phyloP scores from a whole-genome alignment of 1,139 yeast species.

The Pichia sp. region DNA sequence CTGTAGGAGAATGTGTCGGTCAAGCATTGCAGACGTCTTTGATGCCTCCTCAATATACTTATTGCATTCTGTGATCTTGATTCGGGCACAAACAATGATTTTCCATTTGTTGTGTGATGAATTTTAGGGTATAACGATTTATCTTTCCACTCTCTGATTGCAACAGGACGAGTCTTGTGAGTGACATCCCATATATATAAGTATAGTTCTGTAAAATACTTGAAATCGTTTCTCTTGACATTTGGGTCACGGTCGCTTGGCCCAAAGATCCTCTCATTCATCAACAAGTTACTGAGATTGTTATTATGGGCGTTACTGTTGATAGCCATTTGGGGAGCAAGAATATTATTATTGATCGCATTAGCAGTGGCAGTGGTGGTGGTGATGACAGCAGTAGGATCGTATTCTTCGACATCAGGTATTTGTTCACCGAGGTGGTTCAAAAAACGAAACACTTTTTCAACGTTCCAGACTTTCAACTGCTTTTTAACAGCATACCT shows the following conservation, averaged over 20 bases:
- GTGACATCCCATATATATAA: slow-evolving; percentile 77
- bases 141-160: slow-evolving; percentile 74
- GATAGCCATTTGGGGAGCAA: not conserved
- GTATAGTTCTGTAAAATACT: slow-evolving; percentile 73
- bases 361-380: not conserved
- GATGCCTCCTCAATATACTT: slow-evolving; percentile 31
- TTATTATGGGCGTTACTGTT: slow-evolving; percentile 6
- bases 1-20: slow-evolving; percentile 35
- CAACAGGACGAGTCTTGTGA: slow-evolving; percentile 76
- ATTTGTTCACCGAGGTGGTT: slow-evolving; percentile 58
- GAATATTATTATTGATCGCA: not conserved
- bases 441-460: slow-evolving; percentile 77
- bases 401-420: slow-evolving; percentile 20
- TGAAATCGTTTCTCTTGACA: slow-evolving; percentile 78
- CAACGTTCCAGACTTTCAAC: slow-evolving; percentile 84
- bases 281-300: slow-evolving; percentile 59
- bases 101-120: slow-evolving; percentile 37
- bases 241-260: slow-evolving; percentile 86
- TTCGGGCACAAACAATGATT: slow-evolving; percentile 35
- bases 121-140: slow-evolving; percentile 42
- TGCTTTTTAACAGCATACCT: slow-evolving; percentile 55
- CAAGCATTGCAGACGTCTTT: slow-evolving; percentile 32
- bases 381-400: not conserved
- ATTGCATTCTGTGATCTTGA: slow-evolving; percentile 24
- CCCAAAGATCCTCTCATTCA: slow-evolving; percentile 81